Evolutionary conservation across 352 stramenopile species (phyloP).

Genomic region (Blastocystis sp.): DNA sequence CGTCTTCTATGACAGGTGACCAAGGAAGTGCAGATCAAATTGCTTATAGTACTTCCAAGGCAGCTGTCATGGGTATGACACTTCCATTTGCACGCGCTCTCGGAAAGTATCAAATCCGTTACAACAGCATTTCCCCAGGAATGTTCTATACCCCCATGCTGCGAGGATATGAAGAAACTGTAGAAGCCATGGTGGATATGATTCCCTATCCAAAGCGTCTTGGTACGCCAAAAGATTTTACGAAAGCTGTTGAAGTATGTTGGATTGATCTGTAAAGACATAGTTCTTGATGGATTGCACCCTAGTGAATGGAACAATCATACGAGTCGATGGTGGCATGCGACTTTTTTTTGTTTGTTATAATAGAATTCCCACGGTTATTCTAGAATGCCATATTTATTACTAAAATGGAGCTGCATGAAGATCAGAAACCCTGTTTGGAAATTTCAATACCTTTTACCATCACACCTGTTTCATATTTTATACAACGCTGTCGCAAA

Average conservation of each 20-base stretch:
- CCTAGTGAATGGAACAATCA: slow-evolving; percentile 95
- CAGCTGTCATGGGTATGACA: slow-evolving; percentile 89
- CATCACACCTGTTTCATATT: neutral
- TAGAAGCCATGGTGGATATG: slow-evolving; percentile 80
- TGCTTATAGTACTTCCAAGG: slow-evolving; percentile 92
- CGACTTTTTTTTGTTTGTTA: slow-evolving; percentile 72
- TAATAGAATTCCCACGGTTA: neutral
- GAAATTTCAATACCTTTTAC: neutral
- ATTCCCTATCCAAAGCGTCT: slow-evolving; percentile 90
- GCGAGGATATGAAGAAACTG: slow-evolving; percentile 82
- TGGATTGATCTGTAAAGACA: slow-evolving; percentile 73
- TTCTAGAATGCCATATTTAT: too few species aligned
- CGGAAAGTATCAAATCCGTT: slow-evolving; percentile 81
- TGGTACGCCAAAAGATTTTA: slow-evolving; percentile 87
- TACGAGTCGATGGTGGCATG: slow-evolving; percentile 90
- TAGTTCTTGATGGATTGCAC: slow-evolving; percentile 89
- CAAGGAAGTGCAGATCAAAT: slow-evolving; percentile 92
- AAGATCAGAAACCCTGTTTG: neutral
- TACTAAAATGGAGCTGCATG: neutral
- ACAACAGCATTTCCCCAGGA: slow-evolving; percentile 90
- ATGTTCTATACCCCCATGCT: slow-evolving; percentile 92
- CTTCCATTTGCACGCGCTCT: slow-evolving; percentile 89
- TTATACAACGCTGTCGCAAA: neutral
- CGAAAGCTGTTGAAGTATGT: slow-evolving; percentile 58
- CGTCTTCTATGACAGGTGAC: slow-evolving; percentile 87